Conservation (phyloP, 768 basidiomycete genomes). For the Phanerochaete carnosa region DNA sequence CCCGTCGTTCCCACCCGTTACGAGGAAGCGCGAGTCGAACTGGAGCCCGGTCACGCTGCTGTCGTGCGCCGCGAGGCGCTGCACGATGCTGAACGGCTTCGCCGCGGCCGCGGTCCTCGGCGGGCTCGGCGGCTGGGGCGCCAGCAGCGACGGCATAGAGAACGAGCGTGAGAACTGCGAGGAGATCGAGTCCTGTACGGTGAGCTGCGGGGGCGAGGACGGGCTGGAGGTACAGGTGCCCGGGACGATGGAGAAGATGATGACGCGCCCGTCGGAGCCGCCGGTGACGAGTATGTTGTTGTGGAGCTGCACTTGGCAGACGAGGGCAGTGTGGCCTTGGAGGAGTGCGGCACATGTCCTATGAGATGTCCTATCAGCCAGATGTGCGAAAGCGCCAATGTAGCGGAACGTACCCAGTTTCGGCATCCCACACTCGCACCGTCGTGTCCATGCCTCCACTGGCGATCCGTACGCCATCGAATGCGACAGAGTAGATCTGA, state of each 20-base stretch:
- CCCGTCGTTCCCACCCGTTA: conserved; percentile 85
- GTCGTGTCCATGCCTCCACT: conserved; percentile 94
- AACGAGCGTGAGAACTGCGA: background rate
- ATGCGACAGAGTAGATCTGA: conserved; percentile 89
- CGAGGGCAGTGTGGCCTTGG: conserved; percentile 89
- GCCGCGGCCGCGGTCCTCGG: background rate
- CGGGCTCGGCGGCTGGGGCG: background rate
- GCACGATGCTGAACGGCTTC: conserved; percentile 34
- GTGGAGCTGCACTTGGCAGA: conserved; percentile 84
- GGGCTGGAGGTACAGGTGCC: conserved; percentile 31
- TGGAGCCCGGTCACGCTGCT: conserved; percentile 85
- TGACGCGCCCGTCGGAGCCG: conserved; percentile 84
- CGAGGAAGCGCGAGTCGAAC: conserved; percentile 77
- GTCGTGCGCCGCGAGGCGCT: conserved; percentile 85
- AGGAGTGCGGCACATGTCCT: conserved; percentile 82
- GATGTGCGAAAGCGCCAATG: background rate
- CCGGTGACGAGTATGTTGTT: conserved; percentile 73
- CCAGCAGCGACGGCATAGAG: background rate
- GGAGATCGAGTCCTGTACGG: background rate
- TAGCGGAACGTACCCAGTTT: conserved; percentile 64
- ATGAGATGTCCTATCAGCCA: conserved; percentile 6
- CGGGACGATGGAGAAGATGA: conserved; percentile 55
- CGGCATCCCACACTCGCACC: conserved; percentile 86
- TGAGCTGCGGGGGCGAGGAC: conserved; percentile 25
- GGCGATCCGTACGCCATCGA: conserved; percentile 78